Evolutionary conservation across 1,139 yeast genomes (phyloP).

Genomic region (Yamadazyma diddensiae): DNA sequence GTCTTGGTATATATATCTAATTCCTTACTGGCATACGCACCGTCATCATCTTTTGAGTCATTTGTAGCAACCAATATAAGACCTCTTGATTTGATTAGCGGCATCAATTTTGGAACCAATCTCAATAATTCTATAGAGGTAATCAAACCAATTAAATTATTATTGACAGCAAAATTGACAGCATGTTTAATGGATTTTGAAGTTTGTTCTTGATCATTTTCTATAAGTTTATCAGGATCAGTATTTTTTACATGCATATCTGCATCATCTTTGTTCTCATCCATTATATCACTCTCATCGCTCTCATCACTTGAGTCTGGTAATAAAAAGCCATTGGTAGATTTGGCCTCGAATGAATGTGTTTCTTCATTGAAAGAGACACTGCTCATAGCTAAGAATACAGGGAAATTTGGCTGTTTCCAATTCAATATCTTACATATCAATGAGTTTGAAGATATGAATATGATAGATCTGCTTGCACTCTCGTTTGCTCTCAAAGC

Average conservation of each 20-base stretch:
- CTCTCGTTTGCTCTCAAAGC: constrained; percentile 33
- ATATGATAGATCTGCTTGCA: constrained; percentile 62
- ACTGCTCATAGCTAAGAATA: constrained; percentile 77
- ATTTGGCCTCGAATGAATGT: constrained; percentile 35
- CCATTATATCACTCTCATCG: constrained; percentile 6
- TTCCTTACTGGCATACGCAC: constrained; percentile 28
- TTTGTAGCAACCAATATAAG: constrained; percentile 74
- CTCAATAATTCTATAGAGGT: constrained; percentile 68
- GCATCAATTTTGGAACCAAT: constrained; percentile 73
- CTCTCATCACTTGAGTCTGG: constrained; percentile 17
- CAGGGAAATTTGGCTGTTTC: constrained; percentile 98
- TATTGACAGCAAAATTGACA: constrained; percentile 68
- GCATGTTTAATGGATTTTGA: constrained; percentile 49
- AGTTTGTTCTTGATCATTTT: constrained; percentile 37
- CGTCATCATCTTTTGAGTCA: constrained; percentile 32
- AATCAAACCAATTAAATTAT: constrained; percentile 81
- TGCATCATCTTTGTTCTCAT: constrained; percentile 18
- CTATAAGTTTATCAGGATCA: constrained; percentile 17
- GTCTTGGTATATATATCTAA: constrained; percentile 44
- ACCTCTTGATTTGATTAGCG: constrained; percentile 76
- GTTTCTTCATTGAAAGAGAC: constrained; percentile 37
- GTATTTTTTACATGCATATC: constrained; percentile 24
- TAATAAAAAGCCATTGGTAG: constrained; percentile 41
- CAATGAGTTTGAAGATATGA: constrained; percentile 81
- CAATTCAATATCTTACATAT: constrained; percentile 92